Percentiles rank a stretch among this genome's conserved stretches.
These are phyloP conservation scores for Paramarasmius palmivorus DNA, from an alignment of 1,284 basidiomycete genomes.

Conservation along the genomic window DNA sequence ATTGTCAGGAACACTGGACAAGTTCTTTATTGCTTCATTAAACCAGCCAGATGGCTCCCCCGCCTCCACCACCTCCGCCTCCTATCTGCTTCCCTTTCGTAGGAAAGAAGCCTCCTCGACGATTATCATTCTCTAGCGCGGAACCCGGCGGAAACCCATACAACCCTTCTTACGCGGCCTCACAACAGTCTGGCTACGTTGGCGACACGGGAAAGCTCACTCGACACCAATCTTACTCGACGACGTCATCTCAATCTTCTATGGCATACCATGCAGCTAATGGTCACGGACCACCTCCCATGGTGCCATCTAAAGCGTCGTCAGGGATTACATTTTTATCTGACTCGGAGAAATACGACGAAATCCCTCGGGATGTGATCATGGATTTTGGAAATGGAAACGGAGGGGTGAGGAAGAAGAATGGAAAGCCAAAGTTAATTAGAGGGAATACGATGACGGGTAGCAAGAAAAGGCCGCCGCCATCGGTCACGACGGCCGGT, in stretches of 20 bases:
- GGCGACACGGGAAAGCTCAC: constrained; percentile 2
- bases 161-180: constrained; percentile 20
- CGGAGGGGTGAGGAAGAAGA: constrained; percentile 19
- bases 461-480: constrained; percentile 29
- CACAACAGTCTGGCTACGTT: constrained; percentile 3
- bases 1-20: too few species aligned
- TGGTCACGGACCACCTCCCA: background rate
- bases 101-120: constrained; percentile 41
- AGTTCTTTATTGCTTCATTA: background rate
- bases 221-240: constrained; percentile 10
- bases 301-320: constrained; percentile 3
- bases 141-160: constrained; percentile 19
- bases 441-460: constrained; percentile 58
- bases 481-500: background rate
- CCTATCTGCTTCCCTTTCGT: constrained; percentile 59
- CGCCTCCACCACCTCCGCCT: constrained; percentile 51
- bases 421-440: constrained; percentile 40
- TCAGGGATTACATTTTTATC: constrained; percentile 47
- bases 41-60: constrained; percentile 25
- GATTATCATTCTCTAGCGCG: constrained; percentile 43
- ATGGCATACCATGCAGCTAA: constrained; percentile 5
- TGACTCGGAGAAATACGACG: constrained; percentile 61
- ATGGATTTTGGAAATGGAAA: constrained; percentile 6
- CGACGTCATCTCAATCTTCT: constrained; percentile 4
- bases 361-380: constrained; percentile 23